Evolutionary conservation across 352 stramenopile species (phyloP).

Genomic region (Phytopythium mirpurense): DNA sequence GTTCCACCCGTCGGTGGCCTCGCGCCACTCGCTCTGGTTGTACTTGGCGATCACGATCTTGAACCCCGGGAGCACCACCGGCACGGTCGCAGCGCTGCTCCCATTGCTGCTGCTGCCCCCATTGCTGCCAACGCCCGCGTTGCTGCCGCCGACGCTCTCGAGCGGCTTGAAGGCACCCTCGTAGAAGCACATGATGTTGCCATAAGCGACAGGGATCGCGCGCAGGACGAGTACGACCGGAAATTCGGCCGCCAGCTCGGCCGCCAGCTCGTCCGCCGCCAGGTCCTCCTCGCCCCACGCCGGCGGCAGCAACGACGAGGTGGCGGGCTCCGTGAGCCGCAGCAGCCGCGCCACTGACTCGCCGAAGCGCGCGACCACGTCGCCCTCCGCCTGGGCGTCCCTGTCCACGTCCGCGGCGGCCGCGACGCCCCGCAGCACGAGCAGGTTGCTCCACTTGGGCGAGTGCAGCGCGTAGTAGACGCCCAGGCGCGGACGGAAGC

Average conservation of each 20-base stretch:
- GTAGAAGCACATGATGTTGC: conserved; percentile 76
- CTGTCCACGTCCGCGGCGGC: too few species aligned
- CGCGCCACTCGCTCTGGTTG: conserved; percentile 19
- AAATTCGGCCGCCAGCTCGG: conserved; percentile 50
- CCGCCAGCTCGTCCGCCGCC: conserved; percentile 57
- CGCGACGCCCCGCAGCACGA: conserved; percentile 30
- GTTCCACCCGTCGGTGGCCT: conserved; percentile 15
- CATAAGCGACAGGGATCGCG: conserved; percentile 51
- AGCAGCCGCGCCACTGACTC: conserved; percentile 39
- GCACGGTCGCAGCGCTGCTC: neutral
- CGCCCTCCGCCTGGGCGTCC: neutral
- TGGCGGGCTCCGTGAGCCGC: conserved; percentile 32
- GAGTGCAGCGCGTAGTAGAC: conserved; percentile 81
- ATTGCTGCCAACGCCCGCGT: neutral
- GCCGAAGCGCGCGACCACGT: conserved; percentile 42
- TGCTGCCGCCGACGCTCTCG: conserved; percentile 15
- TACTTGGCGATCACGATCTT: conserved; percentile 71
- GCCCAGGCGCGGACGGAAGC: conserved; percentile 57
- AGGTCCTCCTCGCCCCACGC: conserved; percentile 56
- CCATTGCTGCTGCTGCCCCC: neutral
- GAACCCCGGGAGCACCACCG: conserved; percentile 68
- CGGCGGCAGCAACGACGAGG: conserved; percentile 2
- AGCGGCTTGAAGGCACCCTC: conserved; percentile 23
- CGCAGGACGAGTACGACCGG: conserved; percentile 74
- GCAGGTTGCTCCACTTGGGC: conserved; percentile 73